Conservation (phyloP, 176 grass and related monocot genomes). For the Lolium rigidum region DNA sequence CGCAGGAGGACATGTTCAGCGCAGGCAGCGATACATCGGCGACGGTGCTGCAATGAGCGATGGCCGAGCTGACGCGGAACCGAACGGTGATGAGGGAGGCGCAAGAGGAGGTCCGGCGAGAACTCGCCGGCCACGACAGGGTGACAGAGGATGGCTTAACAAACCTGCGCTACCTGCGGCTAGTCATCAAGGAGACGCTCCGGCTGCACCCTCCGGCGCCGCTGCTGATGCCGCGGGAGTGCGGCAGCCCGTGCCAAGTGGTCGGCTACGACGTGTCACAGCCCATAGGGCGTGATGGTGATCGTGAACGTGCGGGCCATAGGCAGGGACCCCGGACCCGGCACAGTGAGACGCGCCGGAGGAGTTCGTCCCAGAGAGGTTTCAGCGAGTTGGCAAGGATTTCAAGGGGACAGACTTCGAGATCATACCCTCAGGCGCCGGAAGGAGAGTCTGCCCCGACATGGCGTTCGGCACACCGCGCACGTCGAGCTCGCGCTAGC, state of each 20-base stretch:
- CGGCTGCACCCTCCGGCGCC: too few relatives aligned
- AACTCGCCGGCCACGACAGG: neutral
- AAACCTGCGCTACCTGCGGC: slow-evolving; percentile 28
- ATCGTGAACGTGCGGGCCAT: slow-evolving; percentile 55
- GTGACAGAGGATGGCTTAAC: neutral
- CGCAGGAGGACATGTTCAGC: slow-evolving; percentile 29
- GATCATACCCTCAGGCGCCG: slow-evolving; percentile 34
- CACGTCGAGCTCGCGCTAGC: slow-evolving; percentile 30
- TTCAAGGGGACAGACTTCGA: slow-evolving; percentile 28
- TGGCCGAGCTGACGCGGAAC: slow-evolving; percentile 30
- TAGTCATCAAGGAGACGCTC: slow-evolving; percentile 26
- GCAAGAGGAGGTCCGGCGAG: slow-evolving; percentile 32
- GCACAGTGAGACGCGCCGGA: neutral
- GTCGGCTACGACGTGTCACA: slow-evolving; percentile 38
- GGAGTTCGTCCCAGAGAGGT: slow-evolving; percentile 46
- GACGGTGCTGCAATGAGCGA: slow-evolving; percentile 31
- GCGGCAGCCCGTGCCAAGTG: slow-evolving; percentile 20
- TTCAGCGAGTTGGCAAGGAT: neutral
- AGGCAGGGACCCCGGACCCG: slow-evolving; percentile 40
- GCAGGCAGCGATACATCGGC: slow-evolving; percentile 35
- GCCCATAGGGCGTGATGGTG: slow-evolving; percentile 10
- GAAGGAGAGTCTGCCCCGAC: neutral
- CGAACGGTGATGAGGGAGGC: neutral
- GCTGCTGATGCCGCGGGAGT: neutral
- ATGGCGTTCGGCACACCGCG: slow-evolving; percentile 3